Percentiles rank a stretch among this genome's conserved stretches.
Evolutionary conservation across 1,284 basidiomycete species (phyloP).

Genomic region (Spongispora temasekensis): DNA sequence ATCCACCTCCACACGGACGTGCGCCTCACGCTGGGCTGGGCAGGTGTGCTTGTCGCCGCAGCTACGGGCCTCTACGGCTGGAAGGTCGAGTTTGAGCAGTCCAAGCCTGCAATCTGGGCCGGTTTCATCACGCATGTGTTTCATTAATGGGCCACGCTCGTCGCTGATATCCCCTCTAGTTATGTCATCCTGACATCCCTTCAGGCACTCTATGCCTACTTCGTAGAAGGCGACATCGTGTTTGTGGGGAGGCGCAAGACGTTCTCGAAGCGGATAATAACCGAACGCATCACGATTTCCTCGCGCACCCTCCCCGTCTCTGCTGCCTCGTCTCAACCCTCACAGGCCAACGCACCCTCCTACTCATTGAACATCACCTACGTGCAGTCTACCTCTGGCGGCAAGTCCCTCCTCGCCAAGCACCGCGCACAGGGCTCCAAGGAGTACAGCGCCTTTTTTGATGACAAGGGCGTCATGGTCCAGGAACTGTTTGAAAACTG

Average conservation of each 20-base stretch:
- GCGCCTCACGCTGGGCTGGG: constrained; percentile 81
- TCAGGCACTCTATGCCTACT: constrained; percentile 78
- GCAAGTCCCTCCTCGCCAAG: constrained; percentile 73
- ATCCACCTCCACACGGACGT: constrained; percentile 86
- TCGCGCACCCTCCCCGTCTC: constrained; percentile 58
- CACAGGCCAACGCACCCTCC: constrained; percentile 46
- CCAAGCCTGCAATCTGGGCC: constrained; percentile 76
- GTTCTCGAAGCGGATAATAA: constrained; percentile 83
- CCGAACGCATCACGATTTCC: constrained; percentile 75
- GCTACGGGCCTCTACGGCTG: constrained; percentile 84
- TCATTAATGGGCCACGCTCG: background rate
- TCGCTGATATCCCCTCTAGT: constrained; percentile 39
- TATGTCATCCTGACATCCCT: constrained; percentile 70
- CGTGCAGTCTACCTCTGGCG: constrained; percentile 71
- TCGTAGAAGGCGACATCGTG: constrained; percentile 77
- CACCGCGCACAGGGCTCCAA: constrained; percentile 54
- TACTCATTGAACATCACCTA: constrained; percentile 68
- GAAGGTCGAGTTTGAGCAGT: constrained; percentile 82
- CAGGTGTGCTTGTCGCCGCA: constrained; percentile 76
- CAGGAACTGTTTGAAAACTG: constrained; percentile 70
- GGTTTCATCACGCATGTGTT: constrained; percentile 71
- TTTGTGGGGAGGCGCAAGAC: constrained; percentile 85
- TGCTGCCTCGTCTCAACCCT: constrained; percentile 25
- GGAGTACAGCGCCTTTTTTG: constrained; percentile 70
- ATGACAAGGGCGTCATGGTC: constrained; percentile 68